Evolutionary conservation across 257 asterid species (phyloP).

Genomic region (Echium plantagineum): DNA sequence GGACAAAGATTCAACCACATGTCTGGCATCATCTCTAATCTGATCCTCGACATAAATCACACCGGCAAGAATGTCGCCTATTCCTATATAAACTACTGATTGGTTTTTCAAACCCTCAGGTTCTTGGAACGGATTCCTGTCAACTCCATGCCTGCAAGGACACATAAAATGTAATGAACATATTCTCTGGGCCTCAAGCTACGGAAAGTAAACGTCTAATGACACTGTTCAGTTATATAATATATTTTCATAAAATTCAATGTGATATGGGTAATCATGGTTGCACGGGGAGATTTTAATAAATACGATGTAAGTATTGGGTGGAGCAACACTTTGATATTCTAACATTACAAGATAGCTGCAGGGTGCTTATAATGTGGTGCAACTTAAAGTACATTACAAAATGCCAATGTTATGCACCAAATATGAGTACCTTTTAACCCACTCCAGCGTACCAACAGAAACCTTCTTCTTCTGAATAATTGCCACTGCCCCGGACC

Average conservation of each 20-base stretch:
- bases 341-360: too few relatives aligned
- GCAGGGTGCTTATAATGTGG: too few relatives aligned
- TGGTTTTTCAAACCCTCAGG: slow-evolving; percentile 75
- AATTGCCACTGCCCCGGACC: slow-evolving; percentile 91
- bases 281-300: too few relatives aligned
- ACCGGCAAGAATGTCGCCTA: slow-evolving; percentile 78
- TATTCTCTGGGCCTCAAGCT: not conserved
- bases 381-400: too few relatives aligned
- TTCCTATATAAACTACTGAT: slow-evolving; percentile 86
- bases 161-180: not conserved
- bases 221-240: not conserved
- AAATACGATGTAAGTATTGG: too few relatives aligned
- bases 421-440: slow-evolving; percentile 45
- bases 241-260: too few relatives aligned
- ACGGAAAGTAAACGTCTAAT: not conserved
- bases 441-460: slow-evolving; percentile 93
- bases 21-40: slow-evolving; percentile 89
- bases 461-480: slow-evolving; percentile 61
- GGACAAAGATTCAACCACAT: slow-evolving; percentile 66
- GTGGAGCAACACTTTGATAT: not conserved
- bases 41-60: slow-evolving; percentile 90
- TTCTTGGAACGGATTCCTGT: slow-evolving; percentile 48
- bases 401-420: not conserved
- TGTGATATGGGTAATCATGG: too few relatives aligned
- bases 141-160: slow-evolving; percentile 67